These are phyloP conservation scores for Pholiota molesta DNA, from an alignment of 768 basidiomycete genomes.

Conservation along the genomic window DNA sequence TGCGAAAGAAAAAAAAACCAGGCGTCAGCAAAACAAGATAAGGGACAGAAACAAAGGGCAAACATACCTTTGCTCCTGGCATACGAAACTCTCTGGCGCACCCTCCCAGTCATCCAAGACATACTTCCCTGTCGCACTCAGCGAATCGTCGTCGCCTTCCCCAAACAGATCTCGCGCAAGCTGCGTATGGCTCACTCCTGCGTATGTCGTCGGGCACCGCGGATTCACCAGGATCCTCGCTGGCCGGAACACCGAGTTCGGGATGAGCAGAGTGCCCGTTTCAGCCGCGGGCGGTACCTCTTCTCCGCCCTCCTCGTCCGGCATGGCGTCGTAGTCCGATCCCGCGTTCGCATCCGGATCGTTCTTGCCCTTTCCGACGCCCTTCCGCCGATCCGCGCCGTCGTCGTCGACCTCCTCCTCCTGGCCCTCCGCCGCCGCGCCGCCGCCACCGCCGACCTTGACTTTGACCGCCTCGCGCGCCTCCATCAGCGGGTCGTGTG, in stretches of 20 bases:
- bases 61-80: constrained; percentile 87
- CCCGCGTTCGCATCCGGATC: constrained; percentile 84
- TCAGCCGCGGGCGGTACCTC: constrained; percentile 42
- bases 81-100: constrained; percentile 96
- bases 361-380: constrained; percentile 27
- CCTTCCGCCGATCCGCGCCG: constrained; percentile 30
- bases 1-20: constrained; percentile 4
- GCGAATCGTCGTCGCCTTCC: constrained; percentile 62
- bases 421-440: constrained; percentile 35
- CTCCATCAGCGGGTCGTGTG: constrained; percentile 35
- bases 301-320: constrained; percentile 57
- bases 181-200: constrained; percentile 95
- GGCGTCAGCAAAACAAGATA: background rate
- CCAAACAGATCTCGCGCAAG: constrained; percentile 96
- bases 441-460: constrained; percentile 30
- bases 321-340: constrained; percentile 88
- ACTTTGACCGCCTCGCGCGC: constrained; percentile 36
- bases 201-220: constrained; percentile 96
- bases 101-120: constrained; percentile 94
- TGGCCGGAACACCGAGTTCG: constrained; percentile 86
- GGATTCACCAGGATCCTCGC: constrained; percentile 96
- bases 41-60: constrained; percentile 5
- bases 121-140: constrained; percentile 65
- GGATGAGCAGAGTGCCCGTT: constrained; percentile 58
- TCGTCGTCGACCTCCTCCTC: constrained; percentile 39